Base-by-base conservation (phyloP, 2,329 filamentous ascomycete species). In the Hypoxylon sp. region DNA sequence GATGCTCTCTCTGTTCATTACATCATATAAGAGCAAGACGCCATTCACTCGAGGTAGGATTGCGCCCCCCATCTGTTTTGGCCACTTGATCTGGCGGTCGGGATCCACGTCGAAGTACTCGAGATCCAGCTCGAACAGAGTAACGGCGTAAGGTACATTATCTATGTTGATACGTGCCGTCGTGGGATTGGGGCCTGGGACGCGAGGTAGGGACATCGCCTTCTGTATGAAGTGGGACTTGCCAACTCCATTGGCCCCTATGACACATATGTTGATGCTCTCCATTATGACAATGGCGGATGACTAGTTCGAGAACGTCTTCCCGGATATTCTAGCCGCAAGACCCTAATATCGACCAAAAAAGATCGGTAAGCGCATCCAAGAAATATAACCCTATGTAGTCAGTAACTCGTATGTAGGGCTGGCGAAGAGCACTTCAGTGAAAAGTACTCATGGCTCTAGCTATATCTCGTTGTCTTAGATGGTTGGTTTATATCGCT, bases 11-110 rank as follows among this genome's bases (percentile, higher is more conserved):
- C 88, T 86, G 76, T 92, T 91, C 78, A 89, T 92, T 46, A 96
- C 91, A 84, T 97, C 93, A 83, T 97, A 97, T 51, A 98, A 82
- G 63, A 95, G 87, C 72, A 97, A 81, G 47, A 92, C 93, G 19
- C 92, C 95, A 74, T 98, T 92, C 74, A 97, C 87, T 41, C 85
- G 86, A 52, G 93, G 92, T 64, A 92, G 84, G 66, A 90, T 87
- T 68, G 89, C 84, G 64, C 92, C 91, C 74, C 90, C 86, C 71
- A 90, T 86, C 74, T 90, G 87, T 71, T 87, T 88, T 11, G 88
- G 88, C 88, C 88, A 90, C 76, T 87, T 84, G 65, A 91, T 87
- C 59, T 85, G 84, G 65, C 85, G 83, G 59, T 82, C 79, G 23
- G 86, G 83, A 68, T 84, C 83, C 67, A 90, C 81, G 73, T 90